A percentile compares a stretch with the other conserved stretches of the same genome.
Conservation (phyloP, 192 early-diverging fungal species). For the Phlyctochytrium bullatum region DNA sequence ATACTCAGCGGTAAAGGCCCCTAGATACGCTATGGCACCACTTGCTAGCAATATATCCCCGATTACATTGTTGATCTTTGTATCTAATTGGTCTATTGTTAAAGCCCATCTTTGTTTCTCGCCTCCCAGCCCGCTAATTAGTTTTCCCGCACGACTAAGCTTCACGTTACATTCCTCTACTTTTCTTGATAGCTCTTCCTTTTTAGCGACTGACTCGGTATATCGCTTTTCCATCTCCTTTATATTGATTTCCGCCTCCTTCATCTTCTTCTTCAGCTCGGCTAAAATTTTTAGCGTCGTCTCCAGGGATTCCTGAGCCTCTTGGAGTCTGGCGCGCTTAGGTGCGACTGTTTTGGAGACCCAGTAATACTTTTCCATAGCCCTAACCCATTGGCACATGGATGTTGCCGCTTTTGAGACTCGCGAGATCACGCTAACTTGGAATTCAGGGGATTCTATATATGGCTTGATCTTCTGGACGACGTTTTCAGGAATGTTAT, state of each 20-base stretch:
- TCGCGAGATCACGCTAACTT: slow-evolving; percentile 54
- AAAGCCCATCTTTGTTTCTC: slow-evolving; percentile 62
- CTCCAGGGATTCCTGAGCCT: slow-evolving; percentile 57
- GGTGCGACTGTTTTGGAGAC: slow-evolving; percentile 56
- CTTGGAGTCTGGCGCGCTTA: slow-evolving; percentile 52
- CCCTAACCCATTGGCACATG: slow-evolving; percentile 64
- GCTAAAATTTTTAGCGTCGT: slow-evolving; percentile 52
- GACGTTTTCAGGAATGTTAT: slow-evolving; percentile 51
- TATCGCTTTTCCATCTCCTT: slow-evolving; percentile 64
- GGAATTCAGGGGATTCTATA: slow-evolving; percentile 64
- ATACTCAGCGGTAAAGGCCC: slow-evolving; percentile 61
- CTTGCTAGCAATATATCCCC: slow-evolving; percentile 56
- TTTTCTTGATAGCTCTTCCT: slow-evolving; percentile 60
- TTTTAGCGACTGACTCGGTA: slow-evolving; percentile 58
- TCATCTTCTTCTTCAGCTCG: slow-evolving; percentile 59
- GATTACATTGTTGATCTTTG: slow-evolving; percentile 54
- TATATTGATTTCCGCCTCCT: slow-evolving; percentile 59
- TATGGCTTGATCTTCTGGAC: slow-evolving; percentile 61
- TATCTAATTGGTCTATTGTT: slow-evolving; percentile 54
- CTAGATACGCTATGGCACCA: slow-evolving; percentile 60
- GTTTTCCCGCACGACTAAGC: slow-evolving; percentile 54
- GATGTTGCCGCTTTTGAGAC: slow-evolving; percentile 62
- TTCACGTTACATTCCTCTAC: slow-evolving; percentile 61
- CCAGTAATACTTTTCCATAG: slow-evolving; percentile 68
- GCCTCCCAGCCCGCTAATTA: slow-evolving; percentile 56